A percentile compares a stretch with the other conserved stretches of the same genome.
phyloP scores from a whole-genome alignment of 2,329 filamentous ascomycete genomes.

The Periconia digitata region DNA sequence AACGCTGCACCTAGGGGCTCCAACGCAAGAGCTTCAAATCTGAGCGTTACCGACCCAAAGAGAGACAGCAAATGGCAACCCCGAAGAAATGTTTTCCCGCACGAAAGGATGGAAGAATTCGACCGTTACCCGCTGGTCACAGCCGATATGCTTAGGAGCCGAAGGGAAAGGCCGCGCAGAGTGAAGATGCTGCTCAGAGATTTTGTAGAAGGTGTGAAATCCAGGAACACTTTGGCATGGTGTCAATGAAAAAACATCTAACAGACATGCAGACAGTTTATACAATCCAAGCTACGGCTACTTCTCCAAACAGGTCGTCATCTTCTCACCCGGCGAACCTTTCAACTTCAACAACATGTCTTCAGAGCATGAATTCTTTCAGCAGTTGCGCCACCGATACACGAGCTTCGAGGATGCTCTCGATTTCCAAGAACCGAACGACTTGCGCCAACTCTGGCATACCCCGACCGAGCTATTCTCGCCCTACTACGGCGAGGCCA shows the following conservation, averaged over 20 bases:
- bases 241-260: conserved; percentile 8
- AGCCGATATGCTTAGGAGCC: conserved; percentile 70
- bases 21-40: conserved; percentile 23
- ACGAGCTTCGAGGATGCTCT: conserved; percentile 86
- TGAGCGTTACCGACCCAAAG: conserved; percentile 36
- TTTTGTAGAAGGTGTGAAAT: conserved; percentile 82
- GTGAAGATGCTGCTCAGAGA: conserved; percentile 98
- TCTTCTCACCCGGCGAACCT: conserved; percentile 88
- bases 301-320: conserved; percentile 94
- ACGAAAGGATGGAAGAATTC: conserved; percentile 80
- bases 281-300: conserved; percentile 96
- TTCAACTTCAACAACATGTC: conserved; percentile 82
- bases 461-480: conserved; percentile 96
- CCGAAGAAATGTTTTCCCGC: conserved; percentile 71
- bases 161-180: conserved; percentile 75
- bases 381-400: conserved; percentile 75
- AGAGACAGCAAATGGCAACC: conserved; percentile 84
- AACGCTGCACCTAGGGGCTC: background rate
- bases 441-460: conserved; percentile 92
- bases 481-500: conserved; percentile 94
- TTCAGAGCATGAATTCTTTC: conserved; percentile 85
- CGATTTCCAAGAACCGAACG: conserved; percentile 70
- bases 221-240: background rate
- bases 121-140: conserved; percentile 82
- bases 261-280: conserved; percentile 67